These are phyloP conservation scores for Neurospora sp. DNA, from an alignment of 495 filamentous ascomycete genomes.

Conservation along the genomic window DNA sequence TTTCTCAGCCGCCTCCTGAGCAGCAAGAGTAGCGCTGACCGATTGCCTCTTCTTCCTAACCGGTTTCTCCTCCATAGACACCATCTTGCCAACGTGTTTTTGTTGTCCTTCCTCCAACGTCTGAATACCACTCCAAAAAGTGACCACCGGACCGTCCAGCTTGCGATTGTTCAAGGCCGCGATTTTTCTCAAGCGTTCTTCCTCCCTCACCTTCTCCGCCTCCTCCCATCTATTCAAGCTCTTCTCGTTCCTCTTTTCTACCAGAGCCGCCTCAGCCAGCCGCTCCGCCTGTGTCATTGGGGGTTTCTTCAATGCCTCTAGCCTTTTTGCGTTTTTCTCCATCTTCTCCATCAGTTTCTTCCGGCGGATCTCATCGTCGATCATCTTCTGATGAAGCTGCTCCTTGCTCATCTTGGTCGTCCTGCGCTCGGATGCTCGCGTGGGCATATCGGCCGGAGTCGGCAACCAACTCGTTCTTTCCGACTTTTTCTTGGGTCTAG, in stretches of 20 bases:
- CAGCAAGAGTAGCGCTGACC: constrained; percentile 7
- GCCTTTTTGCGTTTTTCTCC: constrained; percentile 75
- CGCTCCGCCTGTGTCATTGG: constrained; percentile 86
- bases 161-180: constrained; percentile 77
- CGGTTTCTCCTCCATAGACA: constrained; percentile 48
- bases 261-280: constrained; percentile 68
- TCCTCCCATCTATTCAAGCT: constrained; percentile 93
- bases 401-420: constrained; percentile 81
- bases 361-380: constrained; percentile 71
- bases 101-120: constrained; percentile 68
- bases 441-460: constrained; percentile 65
- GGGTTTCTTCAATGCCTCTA: constrained; percentile 63
- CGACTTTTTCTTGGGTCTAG: constrained; percentile 83
- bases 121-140: constrained; percentile 84
- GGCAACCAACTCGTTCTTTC: constrained; percentile 87
- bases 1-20: constrained; percentile 14
- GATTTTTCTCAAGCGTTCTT: constrained; percentile 69
- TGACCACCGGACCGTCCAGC: constrained; percentile 80
- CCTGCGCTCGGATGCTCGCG: constrained; percentile 69
- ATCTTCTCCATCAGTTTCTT: constrained; percentile 70
- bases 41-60: constrained; percentile 37
- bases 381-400: constrained; percentile 68
- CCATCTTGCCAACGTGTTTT: constrained; percentile 60
- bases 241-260: constrained; percentile 78
- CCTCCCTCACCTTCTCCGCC: constrained; percentile 73